Evolutionary conservation across 495 filamentous ascomycete species (phyloP), one percentile per base, ranked within the genome.

Genomic region (Amphirosellinia nigrospora): DNA sequence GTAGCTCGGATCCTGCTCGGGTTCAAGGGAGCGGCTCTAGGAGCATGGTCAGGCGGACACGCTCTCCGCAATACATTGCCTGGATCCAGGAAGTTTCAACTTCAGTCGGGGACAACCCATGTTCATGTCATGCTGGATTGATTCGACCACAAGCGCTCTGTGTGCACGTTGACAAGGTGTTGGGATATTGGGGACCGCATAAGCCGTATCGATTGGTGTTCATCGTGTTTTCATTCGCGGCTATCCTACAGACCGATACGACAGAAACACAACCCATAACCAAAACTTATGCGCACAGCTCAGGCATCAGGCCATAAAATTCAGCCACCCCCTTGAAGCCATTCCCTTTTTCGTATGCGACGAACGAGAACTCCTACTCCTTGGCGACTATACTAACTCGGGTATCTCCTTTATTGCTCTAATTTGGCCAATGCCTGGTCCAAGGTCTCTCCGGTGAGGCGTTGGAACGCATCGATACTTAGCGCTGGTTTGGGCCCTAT

Each of bases 391-490:
- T 34, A 19, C 19, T 16, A 16, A 0, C 23, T 19, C 52, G 21
- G 28, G 38, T n/a, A 15, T 1, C 34, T 23, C 15, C 13, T 15
- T 66, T 56, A 72, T 19, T 69, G 45, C 19, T 73, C 68, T 28
- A 70, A 30, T 32, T 70, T 70, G 26, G 68, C 72, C 48, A 82
- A 67, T n/a, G 77, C 78, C 60, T 84, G 77, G 43, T 84, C 80
- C 65, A 85, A 55, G 39, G 77, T 81, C 69, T 75, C 78, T n/a
- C 82, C 83, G 34, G 81, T 81, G 32, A 86, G 74, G 56, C 69
- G 66, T 65, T 79, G 66, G 43, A 82, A 86, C 1, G 79, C 82
- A 38, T 86, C 83, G 62, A 63, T 85, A 85, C 59, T 81, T 70
- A 36, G 68, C 68, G 21, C 68, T 64, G 5, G 68, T 70, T 59